A percentile compares a stretch with the other conserved stretches of the same genome.
Evolutionary conservation across 345 rosid genomes (phyloP).

Genomic region (Hypericum androsaemum): DNA sequence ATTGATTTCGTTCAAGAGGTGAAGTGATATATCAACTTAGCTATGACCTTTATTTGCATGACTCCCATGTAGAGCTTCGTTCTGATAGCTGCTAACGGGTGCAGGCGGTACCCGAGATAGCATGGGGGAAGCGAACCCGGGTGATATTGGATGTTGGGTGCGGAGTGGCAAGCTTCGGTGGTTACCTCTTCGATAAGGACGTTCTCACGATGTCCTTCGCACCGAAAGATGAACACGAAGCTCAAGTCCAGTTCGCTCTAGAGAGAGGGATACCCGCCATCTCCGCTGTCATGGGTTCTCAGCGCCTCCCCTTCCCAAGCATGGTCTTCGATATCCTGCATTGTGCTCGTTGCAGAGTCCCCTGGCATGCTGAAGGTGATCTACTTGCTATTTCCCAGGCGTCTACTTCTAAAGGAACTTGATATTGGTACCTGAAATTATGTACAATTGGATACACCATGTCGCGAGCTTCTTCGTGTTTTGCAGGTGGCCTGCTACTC

Average conservation of each 20-base stretch:
- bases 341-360: slow-evolving; percentile 94
- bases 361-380: slow-evolving; percentile 81
- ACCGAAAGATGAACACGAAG: slow-evolving; percentile 95
- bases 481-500: slow-evolving; percentile 59
- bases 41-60: background rate
- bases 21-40: slow-evolving; percentile 3
- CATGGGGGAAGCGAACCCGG: slow-evolving; percentile 77
- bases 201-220: slow-evolving; percentile 92
- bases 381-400: background rate
- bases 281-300: slow-evolving; percentile 94
- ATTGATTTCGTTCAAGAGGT: slow-evolving; percentile 63
- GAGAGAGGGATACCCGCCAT: slow-evolving; percentile 96
- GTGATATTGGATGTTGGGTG: slow-evolving; percentile 84
- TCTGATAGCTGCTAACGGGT: background rate
- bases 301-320: slow-evolving; percentile 75
- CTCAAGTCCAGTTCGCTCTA: slow-evolving; percentile 93
- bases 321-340: slow-evolving; percentile 81
- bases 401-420: no score
- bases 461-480: no score
- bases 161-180: slow-evolving; percentile 95
- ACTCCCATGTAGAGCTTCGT: background rate
- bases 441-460: no score
- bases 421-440: no score
- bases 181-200: slow-evolving; percentile 74
- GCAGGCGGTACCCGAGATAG: slow-evolving; percentile 60